Evolutionary conservation across 768 basidiomycete genomes (phyloP), one percentile per base, ranked within the genome.

Genomic region (Suillus paluster): DNA sequence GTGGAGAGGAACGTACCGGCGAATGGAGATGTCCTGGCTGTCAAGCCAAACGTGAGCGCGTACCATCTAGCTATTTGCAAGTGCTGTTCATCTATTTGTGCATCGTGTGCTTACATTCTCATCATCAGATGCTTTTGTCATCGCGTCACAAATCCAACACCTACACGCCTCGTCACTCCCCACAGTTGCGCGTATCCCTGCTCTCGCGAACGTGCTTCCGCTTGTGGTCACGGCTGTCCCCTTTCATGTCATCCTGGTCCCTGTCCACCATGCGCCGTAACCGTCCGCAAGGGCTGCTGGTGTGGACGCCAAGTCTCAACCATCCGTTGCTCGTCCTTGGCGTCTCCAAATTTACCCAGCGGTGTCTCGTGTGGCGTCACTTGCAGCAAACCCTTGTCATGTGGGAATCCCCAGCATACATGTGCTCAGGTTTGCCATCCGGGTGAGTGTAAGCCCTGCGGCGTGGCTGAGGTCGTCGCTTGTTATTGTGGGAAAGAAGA

Each of bases 11-110:
- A 12, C 79, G 82, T 59, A 79, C 77, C 15, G 94, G 90, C 0
- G 88, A 93, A 70, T 99, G 97, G 97, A 81, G 90, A 57, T 99
- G 97, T 74, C 97, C 97, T 0, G 94, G 93, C 1, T 99, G 97
- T 78, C 95, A 96, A 69, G 85, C 87, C 1, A 88, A 87, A 61
- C 80, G 95, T n/a, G 82, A 82, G 53, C 75, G 75, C 2, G 84
- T 90, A 1, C 92, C 93, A 0, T 80, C 78, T 3, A 79, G 80
- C 4, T 94, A 94, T 70, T 82, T 82, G 89, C 91, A 69, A 36
- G 84, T 77, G n/a, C 25, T 48, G 9, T 19, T 17, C 15, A 25
- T 55, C 33, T 53, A 1, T 11, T 39, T 52, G 19, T 38, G 23
- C 49, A 45, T 23, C 39, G n/a, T 57, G 30, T 49, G 6, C 54